These are phyloP conservation scores for Candida fluviatilis DNA, from an alignment of 805 yeast genomes.

Conservation along the genomic window DNA sequence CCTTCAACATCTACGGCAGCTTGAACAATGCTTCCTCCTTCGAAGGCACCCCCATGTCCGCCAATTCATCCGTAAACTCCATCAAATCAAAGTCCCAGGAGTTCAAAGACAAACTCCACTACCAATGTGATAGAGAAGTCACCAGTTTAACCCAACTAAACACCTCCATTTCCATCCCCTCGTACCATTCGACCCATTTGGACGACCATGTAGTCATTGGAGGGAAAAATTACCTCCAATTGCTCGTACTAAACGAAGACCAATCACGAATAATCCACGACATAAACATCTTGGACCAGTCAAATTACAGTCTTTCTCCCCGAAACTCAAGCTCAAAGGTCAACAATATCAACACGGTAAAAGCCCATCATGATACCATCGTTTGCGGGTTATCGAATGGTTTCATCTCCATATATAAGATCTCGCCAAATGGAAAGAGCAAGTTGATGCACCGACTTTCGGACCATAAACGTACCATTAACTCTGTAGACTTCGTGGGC, in stretches of 20 bases:
- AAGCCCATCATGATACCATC: slow-evolving; percentile 26
- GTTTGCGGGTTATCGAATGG: slow-evolving; percentile 42
- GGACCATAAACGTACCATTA: slow-evolving; percentile 40
- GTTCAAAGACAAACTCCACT: slow-evolving; percentile 13
- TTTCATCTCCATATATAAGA: slow-evolving; percentile 25
- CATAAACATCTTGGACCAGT: slow-evolving; percentile 26
- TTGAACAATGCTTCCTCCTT: slow-evolving; percentile 10
- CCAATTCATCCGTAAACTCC: slow-evolving; percentile 14
- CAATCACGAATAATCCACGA: slow-evolving; percentile 32
- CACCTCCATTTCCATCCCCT: slow-evolving; percentile 5
- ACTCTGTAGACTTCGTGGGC: slow-evolving; percentile 35
- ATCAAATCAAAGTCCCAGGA: slow-evolving; percentile 4
- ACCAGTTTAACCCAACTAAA: slow-evolving; percentile 20
- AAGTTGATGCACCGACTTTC: slow-evolving; percentile 23
- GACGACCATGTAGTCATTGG: slow-evolving; percentile 36
- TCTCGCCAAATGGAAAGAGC: slow-evolving; percentile 30
- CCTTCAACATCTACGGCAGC: slow-evolving; percentile 55
- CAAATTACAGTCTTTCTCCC: slow-evolving; percentile 5
- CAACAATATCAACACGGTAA: slow-evolving; percentile 37
- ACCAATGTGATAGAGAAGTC: slow-evolving; percentile 25
- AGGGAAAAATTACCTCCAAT: slow-evolving; percentile 37
- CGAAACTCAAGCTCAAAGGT: slow-evolving; percentile 13
- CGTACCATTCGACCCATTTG: slow-evolving; percentile 6
- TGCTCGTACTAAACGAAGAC: slow-evolving; percentile 27
- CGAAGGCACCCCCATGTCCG: slow-evolving; percentile 10